Evolutionary conservation across 2,329 filamentous ascomycete species (phyloP).

Genomic region (Simplicillium sp.): DNA sequence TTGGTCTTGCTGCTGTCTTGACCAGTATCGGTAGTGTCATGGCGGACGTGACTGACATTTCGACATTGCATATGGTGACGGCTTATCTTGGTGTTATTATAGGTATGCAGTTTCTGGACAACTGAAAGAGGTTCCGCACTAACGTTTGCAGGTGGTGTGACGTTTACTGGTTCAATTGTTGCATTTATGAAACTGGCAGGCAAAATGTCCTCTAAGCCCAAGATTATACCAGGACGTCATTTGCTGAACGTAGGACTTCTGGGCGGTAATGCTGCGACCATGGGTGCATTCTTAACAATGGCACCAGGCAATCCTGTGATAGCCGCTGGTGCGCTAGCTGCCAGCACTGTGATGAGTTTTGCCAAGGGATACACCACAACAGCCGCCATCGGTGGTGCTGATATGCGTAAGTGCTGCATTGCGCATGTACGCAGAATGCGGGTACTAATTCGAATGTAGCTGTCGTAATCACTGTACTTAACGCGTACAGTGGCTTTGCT

Average conservation of each 20-base stretch:
- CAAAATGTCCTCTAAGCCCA: slow-evolving; percentile 69
- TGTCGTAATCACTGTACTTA: slow-evolving; percentile 82
- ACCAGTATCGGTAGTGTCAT: slow-evolving; percentile 85
- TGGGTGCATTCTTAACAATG: slow-evolving; percentile 76
- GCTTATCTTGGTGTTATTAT: slow-evolving; percentile 83
- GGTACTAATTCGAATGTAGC: slow-evolving; percentile 24
- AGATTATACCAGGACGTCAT: slow-evolving; percentile 64
- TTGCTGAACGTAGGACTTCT: slow-evolving; percentile 66
- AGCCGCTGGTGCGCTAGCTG: slow-evolving; percentile 67
- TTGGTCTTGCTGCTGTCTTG: slow-evolving; percentile 78
- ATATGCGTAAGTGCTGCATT: slow-evolving; percentile 58
- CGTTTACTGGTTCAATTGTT: slow-evolving; percentile 84
- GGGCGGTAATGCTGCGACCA: slow-evolving; percentile 68
- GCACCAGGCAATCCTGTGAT: slow-evolving; percentile 71
- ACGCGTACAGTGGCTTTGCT: slow-evolving; percentile 85
- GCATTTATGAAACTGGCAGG: slow-evolving; percentile 83
- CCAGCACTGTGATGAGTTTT: slow-evolving; percentile 71
- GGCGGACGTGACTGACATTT: slow-evolving; percentile 58
- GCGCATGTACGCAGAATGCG: slow-evolving; percentile 2
- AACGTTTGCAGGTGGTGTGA: slow-evolving; percentile 52
- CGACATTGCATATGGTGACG: slow-evolving; percentile 74
- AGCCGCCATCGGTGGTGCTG: slow-evolving; percentile 80
- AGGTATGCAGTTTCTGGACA: slow-evolving; percentile 26
- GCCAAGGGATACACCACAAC: slow-evolving; percentile 83
- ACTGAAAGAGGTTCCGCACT: neutral